Percentiles rank a stretch among this genome's conserved stretches.
phyloP scores from a whole-genome alignment of 2,329 filamentous ascomycete genomes.

The Aspergillus fumigatus region DNA sequence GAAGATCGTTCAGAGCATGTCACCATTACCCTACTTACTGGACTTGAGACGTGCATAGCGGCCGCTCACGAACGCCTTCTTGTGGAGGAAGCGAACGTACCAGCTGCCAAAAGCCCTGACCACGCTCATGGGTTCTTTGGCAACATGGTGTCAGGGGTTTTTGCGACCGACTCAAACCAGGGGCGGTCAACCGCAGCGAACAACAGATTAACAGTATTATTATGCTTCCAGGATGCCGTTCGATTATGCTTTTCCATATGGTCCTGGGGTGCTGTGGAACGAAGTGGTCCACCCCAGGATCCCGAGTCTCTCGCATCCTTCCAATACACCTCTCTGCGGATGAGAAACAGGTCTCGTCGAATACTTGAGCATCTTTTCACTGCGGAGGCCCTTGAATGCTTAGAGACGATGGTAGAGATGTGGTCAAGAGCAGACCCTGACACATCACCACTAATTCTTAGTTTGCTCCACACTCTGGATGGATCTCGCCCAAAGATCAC shows the following conservation, averaged over 20 bases:
- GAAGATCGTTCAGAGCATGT: conserved; percentile 54
- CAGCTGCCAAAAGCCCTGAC: conserved; percentile 70
- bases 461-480: conserved; percentile 83
- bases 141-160: conserved; percentile 89
- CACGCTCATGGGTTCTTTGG: conserved; percentile 85
- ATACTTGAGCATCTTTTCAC: conserved; percentile 90
- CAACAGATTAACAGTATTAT: conserved; percentile 81
- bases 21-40: conserved; percentile 78
- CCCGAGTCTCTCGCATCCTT: conserved; percentile 72
- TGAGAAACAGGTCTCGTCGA: conserved; percentile 82
- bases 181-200: conserved; percentile 84
- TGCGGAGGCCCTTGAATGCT: conserved; percentile 85
- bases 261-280: conserved; percentile 73
- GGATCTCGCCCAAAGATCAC: conserved; percentile 87
- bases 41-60: conserved; percentile 84
- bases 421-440: conserved; percentile 60
- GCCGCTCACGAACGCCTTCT: conserved; percentile 78
- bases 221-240: conserved; percentile 96
- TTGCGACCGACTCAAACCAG: conserved; percentile 71
- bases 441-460: conserved; percentile 66
- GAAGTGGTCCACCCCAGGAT: conserved; percentile 50
- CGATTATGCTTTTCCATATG: conserved; percentile 90
- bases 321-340: conserved; percentile 80
- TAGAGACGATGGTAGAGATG: conserved; percentile 83
- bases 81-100: conserved; percentile 66